phyloP scores from a whole-genome alignment of 345 rosid species.

The Populus ilicifolia region DNA sequence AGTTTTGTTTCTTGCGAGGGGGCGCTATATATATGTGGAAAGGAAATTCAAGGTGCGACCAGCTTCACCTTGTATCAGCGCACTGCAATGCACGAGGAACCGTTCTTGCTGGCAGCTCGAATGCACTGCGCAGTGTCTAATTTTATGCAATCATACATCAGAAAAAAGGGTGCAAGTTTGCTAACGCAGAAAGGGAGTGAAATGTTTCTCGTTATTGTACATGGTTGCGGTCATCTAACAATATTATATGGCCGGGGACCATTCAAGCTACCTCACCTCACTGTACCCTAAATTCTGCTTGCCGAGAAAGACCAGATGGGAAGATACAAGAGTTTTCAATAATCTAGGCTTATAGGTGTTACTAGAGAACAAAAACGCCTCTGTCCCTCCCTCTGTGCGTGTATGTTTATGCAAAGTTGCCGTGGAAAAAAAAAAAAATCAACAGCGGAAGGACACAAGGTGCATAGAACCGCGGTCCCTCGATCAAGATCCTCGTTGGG shows the following conservation, averaged over 20 bases:
- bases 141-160: slow-evolving; percentile 10
- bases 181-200: neutral
- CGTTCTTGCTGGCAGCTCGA: neutral
- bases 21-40: neutral
- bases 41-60: neutral
- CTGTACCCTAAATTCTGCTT: neutral
- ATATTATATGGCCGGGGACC: slow-evolving; percentile 5
- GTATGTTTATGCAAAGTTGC: neutral
- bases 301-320: neutral
- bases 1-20: neutral
- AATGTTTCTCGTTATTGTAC: neutral
- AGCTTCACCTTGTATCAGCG: neutral
- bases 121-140: slow-evolving; percentile 3
- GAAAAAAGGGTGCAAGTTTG: neutral
- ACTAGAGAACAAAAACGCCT: neutral
- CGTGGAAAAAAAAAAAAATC: neutral
- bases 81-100: neutral
- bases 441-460: neutral
- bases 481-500: neutral
- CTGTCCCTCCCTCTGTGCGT: neutral
- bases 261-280: neutral
- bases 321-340: neutral
- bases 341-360: neutral
- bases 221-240: neutral
- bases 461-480: neutral